phyloP scores from a whole-genome alignment of 208 protist genomes.

The Leishmania amazonensis region DNA sequence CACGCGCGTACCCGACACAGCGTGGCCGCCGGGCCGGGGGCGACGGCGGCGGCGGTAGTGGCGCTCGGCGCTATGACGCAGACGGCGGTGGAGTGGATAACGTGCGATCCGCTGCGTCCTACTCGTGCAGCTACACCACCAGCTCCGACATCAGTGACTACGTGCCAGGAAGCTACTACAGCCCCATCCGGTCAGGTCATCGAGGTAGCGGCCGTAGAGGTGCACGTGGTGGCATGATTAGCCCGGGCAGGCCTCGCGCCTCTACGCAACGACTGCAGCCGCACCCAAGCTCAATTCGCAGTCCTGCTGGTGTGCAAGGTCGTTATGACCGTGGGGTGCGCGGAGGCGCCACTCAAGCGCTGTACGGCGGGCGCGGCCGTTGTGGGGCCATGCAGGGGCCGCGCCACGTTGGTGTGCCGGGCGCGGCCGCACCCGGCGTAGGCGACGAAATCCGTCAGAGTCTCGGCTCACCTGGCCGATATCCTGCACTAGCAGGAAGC shows the following conservation, averaged over 20 bases:
- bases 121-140: constrained; percentile 32
- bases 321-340: not conserved
- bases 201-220: not conserved
- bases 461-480: not conserved
- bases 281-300: not conserved
- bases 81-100: constrained; percentile 10
- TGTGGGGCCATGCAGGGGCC: not conserved
- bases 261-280: not conserved
- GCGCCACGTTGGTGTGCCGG: not conserved
- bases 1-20: not conserved
- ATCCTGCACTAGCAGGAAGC: not conserved
- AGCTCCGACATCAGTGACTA: constrained; percentile 32
- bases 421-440: not conserved
- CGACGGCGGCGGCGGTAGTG: not conserved
- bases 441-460: not conserved
- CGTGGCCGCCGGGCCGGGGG: not conserved
- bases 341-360: not conserved
- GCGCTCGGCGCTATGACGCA: not conserved
- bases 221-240: not conserved
- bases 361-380: not conserved
- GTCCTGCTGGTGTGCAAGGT: not conserved
- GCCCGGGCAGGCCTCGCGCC: not conserved
- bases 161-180: constrained; percentile 26
- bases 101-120: constrained; percentile 17
- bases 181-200: constrained; percentile 5